These are phyloP conservation scores for Paraurostyla sp. DNA, from an alignment of 73 alveolate species.

Conservation along the genomic window DNA sequence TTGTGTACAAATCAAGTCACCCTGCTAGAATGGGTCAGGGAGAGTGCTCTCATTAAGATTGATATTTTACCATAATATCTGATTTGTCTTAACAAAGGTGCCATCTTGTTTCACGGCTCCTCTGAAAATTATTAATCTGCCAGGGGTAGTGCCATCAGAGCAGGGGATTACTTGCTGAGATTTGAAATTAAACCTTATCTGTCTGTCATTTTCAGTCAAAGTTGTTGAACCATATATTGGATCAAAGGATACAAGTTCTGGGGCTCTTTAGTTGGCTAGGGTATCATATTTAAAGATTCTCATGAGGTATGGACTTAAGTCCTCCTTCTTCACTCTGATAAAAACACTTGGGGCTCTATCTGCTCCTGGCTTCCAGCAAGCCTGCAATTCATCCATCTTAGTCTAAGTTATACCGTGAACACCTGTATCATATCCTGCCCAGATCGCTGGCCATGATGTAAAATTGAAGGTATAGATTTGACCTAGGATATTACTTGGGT, in stretches of 20 bases:
- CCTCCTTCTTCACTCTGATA: constrained; percentile 28
- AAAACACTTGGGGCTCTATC: constrained; percentile 51
- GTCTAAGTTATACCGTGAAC: constrained; percentile 39
- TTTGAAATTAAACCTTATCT: constrained; percentile 46
- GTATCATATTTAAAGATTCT: constrained; percentile 10
- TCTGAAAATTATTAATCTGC: constrained; percentile 35
- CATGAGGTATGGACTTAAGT: constrained; percentile 15
- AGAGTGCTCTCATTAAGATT: constrained; percentile 45
- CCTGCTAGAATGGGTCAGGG: constrained; percentile 52
- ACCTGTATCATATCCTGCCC: constrained; percentile 70
- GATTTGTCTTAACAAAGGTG: background rate
- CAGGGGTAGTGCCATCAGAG: constrained; percentile 32
- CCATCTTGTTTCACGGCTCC: constrained; percentile 73
- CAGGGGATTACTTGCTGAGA: constrained; percentile 62
- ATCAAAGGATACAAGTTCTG: constrained; percentile 49
- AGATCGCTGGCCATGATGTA: constrained; percentile 40
- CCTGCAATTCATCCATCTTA: constrained; percentile 51
- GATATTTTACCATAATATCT: constrained; percentile 44
- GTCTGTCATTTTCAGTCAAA: constrained; percentile 36
- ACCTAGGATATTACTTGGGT: constrained; percentile 52
- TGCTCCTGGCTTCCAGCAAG: constrained; percentile 65
- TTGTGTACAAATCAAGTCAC: constrained; percentile 60
- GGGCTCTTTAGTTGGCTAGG: background rate
- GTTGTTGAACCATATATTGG: constrained; percentile 68
- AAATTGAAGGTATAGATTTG: constrained; percentile 18